Percentiles rank a stretch among this genome's conserved stretches.
Evolutionary conservation across 2,329 filamentous ascomycete genomes (phyloP).

Genomic region (Cercospora sp.): DNA sequence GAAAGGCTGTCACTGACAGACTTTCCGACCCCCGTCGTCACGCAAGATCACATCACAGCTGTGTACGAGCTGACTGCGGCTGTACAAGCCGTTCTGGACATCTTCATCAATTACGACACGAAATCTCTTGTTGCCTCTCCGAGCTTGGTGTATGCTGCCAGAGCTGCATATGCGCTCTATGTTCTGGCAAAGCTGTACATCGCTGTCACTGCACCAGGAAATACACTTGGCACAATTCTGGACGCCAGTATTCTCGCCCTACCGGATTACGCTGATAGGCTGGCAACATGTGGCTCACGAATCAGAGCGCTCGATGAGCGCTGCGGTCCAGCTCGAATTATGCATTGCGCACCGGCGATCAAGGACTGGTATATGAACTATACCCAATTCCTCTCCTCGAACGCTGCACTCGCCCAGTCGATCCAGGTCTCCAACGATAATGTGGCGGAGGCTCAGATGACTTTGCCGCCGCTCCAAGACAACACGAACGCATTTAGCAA

Average conservation of each 20-base stretch:
- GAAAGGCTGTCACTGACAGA: slow-evolving; percentile 34
- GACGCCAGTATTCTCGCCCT: slow-evolving; percentile 29
- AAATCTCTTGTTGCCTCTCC: slow-evolving; percentile 27
- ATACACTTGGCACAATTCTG: slow-evolving; percentile 32
- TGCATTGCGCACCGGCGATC: slow-evolving; percentile 20
- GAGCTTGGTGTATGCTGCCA: slow-evolving; percentile 26
- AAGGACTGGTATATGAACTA: slow-evolving; percentile 29
- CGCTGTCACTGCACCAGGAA: slow-evolving; percentile 29
- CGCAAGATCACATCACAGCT: slow-evolving; percentile 30
- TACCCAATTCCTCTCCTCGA: slow-evolving; percentile 14
- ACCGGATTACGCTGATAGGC: slow-evolving; percentile 32
- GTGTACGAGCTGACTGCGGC: slow-evolving; percentile 28
- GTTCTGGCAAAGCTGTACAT: slow-evolving; percentile 34
- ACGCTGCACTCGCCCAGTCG: slow-evolving; percentile 3
- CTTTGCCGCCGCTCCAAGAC: neutral
- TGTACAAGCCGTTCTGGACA: slow-evolving; percentile 30
- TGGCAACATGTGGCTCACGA: slow-evolving; percentile 16
- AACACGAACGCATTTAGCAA: neutral
- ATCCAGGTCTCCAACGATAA: neutral
- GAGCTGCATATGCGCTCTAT: slow-evolving; percentile 32
- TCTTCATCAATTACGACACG: slow-evolving; percentile 20
- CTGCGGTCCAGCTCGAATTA: slow-evolving; percentile 25
- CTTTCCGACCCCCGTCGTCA: slow-evolving; percentile 31
- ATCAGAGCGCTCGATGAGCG: slow-evolving; percentile 20
- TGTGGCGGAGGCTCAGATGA: neutral